A percentile compares a stretch with the other conserved stretches of the same genome.
phyloP scores from a whole-genome alignment of 257 asterid species.

The Prunella vulgaris region DNA sequence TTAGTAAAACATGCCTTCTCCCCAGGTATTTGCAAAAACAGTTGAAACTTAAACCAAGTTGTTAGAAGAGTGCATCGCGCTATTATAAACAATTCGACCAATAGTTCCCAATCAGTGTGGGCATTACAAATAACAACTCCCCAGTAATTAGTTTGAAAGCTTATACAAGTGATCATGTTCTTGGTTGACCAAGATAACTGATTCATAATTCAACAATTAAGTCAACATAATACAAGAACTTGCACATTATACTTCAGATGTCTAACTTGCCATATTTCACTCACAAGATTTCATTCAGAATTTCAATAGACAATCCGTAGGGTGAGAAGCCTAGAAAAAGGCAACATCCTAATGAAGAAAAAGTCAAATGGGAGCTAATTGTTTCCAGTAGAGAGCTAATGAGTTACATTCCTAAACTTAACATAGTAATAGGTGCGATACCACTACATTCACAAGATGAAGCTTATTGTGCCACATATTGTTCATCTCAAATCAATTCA shows the following conservation, averaged over 20 bases:
- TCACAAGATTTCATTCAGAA: neutral
- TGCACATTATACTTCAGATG: neutral
- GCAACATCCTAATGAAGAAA: neutral
- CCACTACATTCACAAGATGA: neutral
- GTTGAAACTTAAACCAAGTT: neutral
- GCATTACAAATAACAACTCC: neutral
- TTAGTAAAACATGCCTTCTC: neutral
- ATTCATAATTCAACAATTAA: neutral
- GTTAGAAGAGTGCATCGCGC: neutral
- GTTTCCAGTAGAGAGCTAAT: neutral
- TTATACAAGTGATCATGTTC: neutral
- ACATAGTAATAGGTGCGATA: neutral
- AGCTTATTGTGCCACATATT: neutral
- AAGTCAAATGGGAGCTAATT: neutral
- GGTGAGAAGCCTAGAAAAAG: neutral
- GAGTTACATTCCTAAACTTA: neutral
- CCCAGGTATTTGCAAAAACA: neutral
- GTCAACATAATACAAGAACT: neutral
- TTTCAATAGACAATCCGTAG: neutral
- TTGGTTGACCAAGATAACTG: neutral
- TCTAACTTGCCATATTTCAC: neutral
- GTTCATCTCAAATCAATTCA: neutral
- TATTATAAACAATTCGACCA: neutral
- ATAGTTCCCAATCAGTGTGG: neutral
- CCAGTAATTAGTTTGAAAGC: neutral